Evolutionary conservation across 2,329 filamentous ascomycete genomes (phyloP), one percentile per base, ranked within the genome.

Genomic region (Periconia macrospinosa): DNA sequence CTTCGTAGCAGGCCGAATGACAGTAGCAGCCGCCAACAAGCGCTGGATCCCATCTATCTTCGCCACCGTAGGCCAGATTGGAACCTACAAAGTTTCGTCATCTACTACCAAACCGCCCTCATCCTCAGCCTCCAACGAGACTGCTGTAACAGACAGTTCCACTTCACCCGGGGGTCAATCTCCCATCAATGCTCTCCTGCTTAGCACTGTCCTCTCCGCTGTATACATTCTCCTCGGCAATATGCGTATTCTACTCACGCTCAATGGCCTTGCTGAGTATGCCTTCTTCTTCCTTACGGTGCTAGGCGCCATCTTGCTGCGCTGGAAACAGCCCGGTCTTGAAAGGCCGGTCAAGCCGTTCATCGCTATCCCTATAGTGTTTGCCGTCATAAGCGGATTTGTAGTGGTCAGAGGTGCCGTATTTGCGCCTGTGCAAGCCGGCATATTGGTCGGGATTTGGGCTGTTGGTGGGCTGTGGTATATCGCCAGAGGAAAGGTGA

Each of bases 261-360:
- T 74, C 37, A 74, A 74, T 27, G 71, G 71, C 1, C 61, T 74
- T 8, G 69, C 66, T 1, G 71, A 73, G 45, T 87, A 85, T 58
- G 80, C 83, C 0, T 87, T 87, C 71, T 87, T 87, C 76, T 86
- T 87, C 67, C 73, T 87, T 11, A 84, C 84, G 0, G 84, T 87
- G 0, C 63, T 86, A 0, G 85, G 84, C 0, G 83, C 82, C 1
- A 77, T 87, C 6, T 72, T 86, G 8, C 66, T 87, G 44, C 78
- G 85, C 2, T 79, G 78, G 54, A 78, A 80, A 0, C 83, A 87
- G 65, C 85, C 85, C 0, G 68, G 69, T 0, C 70, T 87, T 2
- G 59, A 73, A 0, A 71, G 85, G 1, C 85, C 85, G 0, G 86
- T 87, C 56, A 84, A 83, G 68, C 81, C 84, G 0, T 72, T 77